phyloP scores from a whole-genome alignment of 352 stramenopile genomes.

The Pythium folliculosum region DNA sequence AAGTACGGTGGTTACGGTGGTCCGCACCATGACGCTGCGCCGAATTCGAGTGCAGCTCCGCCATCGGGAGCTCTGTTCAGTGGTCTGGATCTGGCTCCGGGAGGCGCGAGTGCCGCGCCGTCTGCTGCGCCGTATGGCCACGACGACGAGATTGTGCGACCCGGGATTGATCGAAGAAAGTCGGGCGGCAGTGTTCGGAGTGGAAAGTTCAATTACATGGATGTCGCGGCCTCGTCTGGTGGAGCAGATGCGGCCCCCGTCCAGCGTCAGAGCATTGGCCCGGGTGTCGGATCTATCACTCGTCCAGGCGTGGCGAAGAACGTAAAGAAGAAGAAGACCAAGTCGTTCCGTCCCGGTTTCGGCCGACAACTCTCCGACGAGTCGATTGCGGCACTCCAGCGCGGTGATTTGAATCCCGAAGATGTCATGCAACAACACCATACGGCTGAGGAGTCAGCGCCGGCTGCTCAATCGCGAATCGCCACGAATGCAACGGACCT shows the following conservation, averaged over 20 bases:
- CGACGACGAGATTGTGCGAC: slow-evolving; percentile 21
- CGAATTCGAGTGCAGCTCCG: slow-evolving; percentile 2
- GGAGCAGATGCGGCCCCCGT: neutral
- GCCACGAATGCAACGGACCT: slow-evolving; percentile 57
- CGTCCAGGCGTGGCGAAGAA: slow-evolving; percentile 35
- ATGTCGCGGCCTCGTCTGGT: slow-evolving; percentile 38
- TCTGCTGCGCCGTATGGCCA: neutral
- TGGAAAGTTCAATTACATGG: slow-evolving; percentile 66
- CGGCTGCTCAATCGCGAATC: slow-evolving; percentile 32
- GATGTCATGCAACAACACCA: slow-evolving; percentile 53
- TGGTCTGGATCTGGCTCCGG: slow-evolving; percentile 23
- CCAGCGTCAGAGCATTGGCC: slow-evolving; percentile 18
- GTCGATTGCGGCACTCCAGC: slow-evolving; percentile 71
- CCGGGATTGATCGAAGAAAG: slow-evolving; percentile 21
- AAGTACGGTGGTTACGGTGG: slow-evolving; percentile 22
- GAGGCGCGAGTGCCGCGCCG: slow-evolving; percentile 2
- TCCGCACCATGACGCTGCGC: slow-evolving; percentile 19
- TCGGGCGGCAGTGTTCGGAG: slow-evolving; percentile 10
- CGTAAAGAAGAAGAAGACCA: slow-evolving; percentile 84
- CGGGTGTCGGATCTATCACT: slow-evolving; percentile 10
- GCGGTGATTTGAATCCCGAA: slow-evolving; percentile 74
- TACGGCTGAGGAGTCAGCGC: slow-evolving; percentile 5
- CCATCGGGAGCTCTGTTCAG: slow-evolving; percentile 27
- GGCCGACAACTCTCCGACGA: slow-evolving; percentile 84
- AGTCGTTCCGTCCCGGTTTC: slow-evolving; percentile 83